A percentile compares a stretch with the other conserved stretches of the same genome.
Conservation (phyloP, 2,329 filamentous ascomycete genomes). For the Exophiala phaeomuriformis region DNA sequence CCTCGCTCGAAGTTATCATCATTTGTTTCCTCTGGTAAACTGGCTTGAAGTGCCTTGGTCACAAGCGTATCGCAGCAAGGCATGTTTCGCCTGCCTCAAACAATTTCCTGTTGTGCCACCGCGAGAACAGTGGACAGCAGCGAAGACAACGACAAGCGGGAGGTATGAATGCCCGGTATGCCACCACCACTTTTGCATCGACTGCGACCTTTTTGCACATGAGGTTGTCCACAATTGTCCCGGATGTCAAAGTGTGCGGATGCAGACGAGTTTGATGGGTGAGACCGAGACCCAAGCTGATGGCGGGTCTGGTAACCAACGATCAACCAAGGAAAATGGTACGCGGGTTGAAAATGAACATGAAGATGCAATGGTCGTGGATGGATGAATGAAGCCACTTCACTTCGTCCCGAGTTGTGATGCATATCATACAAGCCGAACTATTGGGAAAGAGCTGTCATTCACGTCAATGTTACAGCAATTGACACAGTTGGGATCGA, state of each 20-base stretch:
- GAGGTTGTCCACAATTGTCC: constrained; percentile 94
- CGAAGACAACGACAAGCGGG: constrained; percentile 35
- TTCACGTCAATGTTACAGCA: too few relatives aligned
- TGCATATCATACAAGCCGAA: too few relatives aligned
- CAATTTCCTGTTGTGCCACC: constrained; percentile 56
- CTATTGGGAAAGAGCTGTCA: too few relatives aligned
- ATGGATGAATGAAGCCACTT: background rate
- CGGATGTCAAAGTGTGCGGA: constrained; percentile 58
- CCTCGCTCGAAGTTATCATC: constrained; percentile 84
- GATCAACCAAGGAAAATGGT: background rate
- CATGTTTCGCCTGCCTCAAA: constrained; percentile 72
- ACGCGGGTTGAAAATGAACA: constrained; percentile 6
- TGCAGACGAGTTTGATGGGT: constrained; percentile 25
- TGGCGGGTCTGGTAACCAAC: background rate
- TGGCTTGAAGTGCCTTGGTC: constrained; percentile 87
- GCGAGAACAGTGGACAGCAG: background rate
- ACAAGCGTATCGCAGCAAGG: constrained; percentile 53
- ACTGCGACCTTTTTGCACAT: constrained; percentile 93
- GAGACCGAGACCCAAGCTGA: constrained; percentile 16
- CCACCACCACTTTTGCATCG: constrained; percentile 87
- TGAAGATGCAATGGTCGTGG: background rate
- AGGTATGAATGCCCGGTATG: constrained; percentile 82
- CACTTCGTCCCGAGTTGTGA: background rate
- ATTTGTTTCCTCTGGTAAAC: constrained; percentile 81
- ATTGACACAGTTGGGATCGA: too few relatives aligned